These are phyloP conservation scores for Blastobotrys peoriensis DNA, from an alignment of 805 yeast species.

Conservation along the genomic window DNA sequence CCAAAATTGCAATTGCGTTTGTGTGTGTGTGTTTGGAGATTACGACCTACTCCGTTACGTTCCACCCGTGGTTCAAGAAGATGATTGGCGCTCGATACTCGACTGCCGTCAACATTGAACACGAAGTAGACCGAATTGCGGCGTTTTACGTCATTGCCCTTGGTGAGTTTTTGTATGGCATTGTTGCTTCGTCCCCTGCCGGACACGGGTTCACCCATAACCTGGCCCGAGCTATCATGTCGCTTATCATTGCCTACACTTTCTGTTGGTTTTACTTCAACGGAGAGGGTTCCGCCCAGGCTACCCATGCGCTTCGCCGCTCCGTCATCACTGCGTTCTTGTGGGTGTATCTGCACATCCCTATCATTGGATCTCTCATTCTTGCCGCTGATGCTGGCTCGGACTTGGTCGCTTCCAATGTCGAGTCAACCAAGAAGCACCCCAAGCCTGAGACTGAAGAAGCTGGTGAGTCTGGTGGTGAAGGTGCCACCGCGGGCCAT, in stretches of 20 bases:
- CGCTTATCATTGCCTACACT: conserved; percentile 43
- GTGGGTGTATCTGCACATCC: conserved; percentile 46
- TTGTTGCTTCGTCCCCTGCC: conserved; percentile 45
- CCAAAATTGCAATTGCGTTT: conserved; percentile 41
- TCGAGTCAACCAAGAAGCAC: conserved; percentile 20
- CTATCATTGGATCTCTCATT: conserved; percentile 42
- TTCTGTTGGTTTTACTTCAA: conserved; percentile 50
- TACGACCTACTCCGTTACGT: conserved; percentile 31
- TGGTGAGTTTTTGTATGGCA: conserved; percentile 54
- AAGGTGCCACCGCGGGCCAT: no score
- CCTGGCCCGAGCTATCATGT: conserved; percentile 44
- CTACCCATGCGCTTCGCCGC: conserved; percentile 51
- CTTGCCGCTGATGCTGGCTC: conserved; percentile 57
- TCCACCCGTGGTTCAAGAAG: conserved; percentile 44
- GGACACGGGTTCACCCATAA: conserved; percentile 40
- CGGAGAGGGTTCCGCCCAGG: conserved; percentile 44
- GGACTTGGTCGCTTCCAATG: conserved; percentile 36
- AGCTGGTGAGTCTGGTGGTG: conserved; percentile 2
- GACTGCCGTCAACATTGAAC: conserved; percentile 61
- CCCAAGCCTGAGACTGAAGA: conserved; percentile 7
- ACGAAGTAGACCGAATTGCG: conserved; percentile 55
- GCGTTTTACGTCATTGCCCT: conserved; percentile 59
- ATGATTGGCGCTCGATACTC: conserved; percentile 40
- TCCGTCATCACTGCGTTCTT: conserved; percentile 39
- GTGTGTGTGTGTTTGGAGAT: conserved; percentile 40